These are phyloP conservation scores for Vanrija pseudolonga DNA, from an alignment of 1,284 basidiomycete species.

Conservation along the genomic window DNA sequence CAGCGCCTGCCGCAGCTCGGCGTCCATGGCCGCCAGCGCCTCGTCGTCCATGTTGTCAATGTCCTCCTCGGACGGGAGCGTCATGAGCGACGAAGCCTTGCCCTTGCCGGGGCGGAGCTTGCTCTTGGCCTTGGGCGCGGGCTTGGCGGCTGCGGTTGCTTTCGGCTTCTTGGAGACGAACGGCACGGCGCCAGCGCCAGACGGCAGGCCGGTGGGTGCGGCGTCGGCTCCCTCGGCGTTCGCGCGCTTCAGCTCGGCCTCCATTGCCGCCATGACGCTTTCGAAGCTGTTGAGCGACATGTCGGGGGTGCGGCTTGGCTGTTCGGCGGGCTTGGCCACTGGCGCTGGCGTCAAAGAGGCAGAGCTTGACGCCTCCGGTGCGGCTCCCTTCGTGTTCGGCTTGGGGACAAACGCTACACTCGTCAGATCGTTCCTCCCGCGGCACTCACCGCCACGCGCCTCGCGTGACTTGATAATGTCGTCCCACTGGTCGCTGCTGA, in stretches of 20 bases:
- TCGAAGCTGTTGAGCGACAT: conserved; percentile 85
- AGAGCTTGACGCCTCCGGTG: not conserved
- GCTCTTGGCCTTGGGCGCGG: conserved; percentile 10
- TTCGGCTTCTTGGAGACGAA: not conserved
- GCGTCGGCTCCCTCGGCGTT: not conserved
- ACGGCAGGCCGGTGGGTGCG: not conserved
- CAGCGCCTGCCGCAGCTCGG: conserved; percentile 68
- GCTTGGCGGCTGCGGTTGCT: too few species aligned
- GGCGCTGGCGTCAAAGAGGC: not conserved
- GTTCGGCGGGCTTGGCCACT: not conserved
- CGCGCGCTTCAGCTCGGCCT: conserved; percentile 62
- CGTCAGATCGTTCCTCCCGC: not conserved
- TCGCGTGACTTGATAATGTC: conserved; percentile 71
- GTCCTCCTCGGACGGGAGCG: conserved; percentile 42
- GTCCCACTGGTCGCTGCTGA: conserved; percentile 76
- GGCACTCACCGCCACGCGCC: conserved; percentile 57
- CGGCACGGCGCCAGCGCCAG: not conserved
- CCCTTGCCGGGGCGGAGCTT: not conserved
- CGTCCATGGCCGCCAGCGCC: conserved; percentile 77
- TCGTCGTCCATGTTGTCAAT: conserved; percentile 56
- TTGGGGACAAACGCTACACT: conserved; percentile 15
- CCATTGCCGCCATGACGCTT: conserved; percentile 90
- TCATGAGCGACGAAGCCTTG: conserved; percentile 6
- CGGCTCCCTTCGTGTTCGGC: not conserved
- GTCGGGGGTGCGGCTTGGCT: conserved; percentile 42